phyloP scores from a whole-genome alignment of 176 grass and related monocot species.

The Cymbopogon citratus region DNA sequence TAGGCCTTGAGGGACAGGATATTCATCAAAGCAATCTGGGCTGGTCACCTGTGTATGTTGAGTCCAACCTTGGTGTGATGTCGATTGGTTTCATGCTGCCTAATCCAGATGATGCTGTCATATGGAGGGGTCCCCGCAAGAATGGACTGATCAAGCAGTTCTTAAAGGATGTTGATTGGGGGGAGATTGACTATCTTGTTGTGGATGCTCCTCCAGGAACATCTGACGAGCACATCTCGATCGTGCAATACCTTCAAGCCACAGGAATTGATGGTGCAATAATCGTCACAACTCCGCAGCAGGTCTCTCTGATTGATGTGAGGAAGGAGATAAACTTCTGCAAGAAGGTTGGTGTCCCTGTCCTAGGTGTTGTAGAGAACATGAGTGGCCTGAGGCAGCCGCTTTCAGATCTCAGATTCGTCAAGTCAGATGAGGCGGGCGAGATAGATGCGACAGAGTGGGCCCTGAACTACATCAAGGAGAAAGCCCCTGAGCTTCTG shows the following conservation, averaged over 20 bases:
- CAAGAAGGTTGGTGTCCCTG: slow-evolving; percentile 38
- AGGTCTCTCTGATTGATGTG: slow-evolving; percentile 64
- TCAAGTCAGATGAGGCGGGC: no score
- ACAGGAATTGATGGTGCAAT: slow-evolving; percentile 64
- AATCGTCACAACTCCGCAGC: slow-evolving; percentile 83
- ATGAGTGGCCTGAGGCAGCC: slow-evolving; percentile 36
- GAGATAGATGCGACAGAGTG: no score
- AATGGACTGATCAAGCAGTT: slow-evolving; percentile 64
- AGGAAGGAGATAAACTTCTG: slow-evolving; percentile 16
- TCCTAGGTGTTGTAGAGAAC: slow-evolving; percentile 46
- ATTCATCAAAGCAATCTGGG: slow-evolving; percentile 82
- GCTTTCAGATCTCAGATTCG: no score
- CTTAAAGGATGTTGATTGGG: slow-evolving; percentile 56
- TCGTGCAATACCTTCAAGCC: slow-evolving; percentile 76
- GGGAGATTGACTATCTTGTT: slow-evolving; percentile 46
- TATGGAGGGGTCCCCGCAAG: slow-evolving; percentile 56
- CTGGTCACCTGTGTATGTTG: slow-evolving; percentile 51
- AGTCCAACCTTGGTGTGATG: slow-evolving; percentile 53
- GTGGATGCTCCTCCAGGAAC: slow-evolving; percentile 75
- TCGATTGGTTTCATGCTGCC: slow-evolving; percentile 63
- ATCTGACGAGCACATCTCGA: slow-evolving; percentile 84
- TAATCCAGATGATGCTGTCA: slow-evolving; percentile 54
- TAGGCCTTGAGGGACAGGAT: slow-evolving; percentile 64
- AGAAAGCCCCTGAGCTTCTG: no score
- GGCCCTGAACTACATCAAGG: no score